phyloP scores from a whole-genome alignment of 1,284 basidiomycete genomes.

The Porphyrellus sp. region DNA sequence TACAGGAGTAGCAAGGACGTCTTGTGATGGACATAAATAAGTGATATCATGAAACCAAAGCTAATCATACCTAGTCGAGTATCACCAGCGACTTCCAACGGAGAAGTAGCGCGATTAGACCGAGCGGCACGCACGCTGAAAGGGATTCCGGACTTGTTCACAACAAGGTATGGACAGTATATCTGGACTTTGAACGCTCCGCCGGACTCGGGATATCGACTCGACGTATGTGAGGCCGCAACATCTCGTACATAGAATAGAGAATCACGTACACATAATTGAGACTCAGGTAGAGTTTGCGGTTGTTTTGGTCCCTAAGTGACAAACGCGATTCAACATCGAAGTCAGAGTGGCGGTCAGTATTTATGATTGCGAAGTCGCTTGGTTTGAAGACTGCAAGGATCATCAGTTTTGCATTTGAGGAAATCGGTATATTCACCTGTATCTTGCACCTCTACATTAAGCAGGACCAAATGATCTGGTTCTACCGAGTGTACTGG shows the following conservation, averaged over 20 bases:
- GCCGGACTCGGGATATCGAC: constrained; percentile 86
- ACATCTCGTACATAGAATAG: background rate
- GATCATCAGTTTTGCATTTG: constrained; percentile 2
- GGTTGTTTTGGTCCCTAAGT: constrained; percentile 72
- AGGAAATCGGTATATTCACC: constrained; percentile 43
- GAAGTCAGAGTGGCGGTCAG: constrained; percentile 89
- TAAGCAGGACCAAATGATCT: constrained; percentile 90
- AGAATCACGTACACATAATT: constrained; percentile 78
- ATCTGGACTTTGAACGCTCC: constrained; percentile 99
- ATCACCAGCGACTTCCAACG: constrained; percentile 87
- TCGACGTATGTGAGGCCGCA: constrained; percentile 30
- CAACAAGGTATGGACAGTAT: constrained; percentile 87
- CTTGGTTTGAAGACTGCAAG: constrained; percentile 85
- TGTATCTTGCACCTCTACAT: constrained; percentile 87
- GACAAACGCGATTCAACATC: constrained; percentile 74
- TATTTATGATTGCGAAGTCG: constrained; percentile 97
- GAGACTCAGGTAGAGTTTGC: constrained; percentile 80
- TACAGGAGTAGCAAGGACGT: constrained; percentile 54
- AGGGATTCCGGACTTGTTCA: constrained; percentile 92
- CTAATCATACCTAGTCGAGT: constrained; percentile 46
- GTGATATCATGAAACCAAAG: background rate
- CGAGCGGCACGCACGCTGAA: constrained; percentile 74
- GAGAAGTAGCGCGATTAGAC: constrained; percentile 67
- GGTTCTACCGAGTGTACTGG: constrained; percentile 97
- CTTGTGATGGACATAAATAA: constrained; percentile 35